Conservation (phyloP, 2,329 filamentous ascomycete species). For the Fusarium napiforme region DNA sequence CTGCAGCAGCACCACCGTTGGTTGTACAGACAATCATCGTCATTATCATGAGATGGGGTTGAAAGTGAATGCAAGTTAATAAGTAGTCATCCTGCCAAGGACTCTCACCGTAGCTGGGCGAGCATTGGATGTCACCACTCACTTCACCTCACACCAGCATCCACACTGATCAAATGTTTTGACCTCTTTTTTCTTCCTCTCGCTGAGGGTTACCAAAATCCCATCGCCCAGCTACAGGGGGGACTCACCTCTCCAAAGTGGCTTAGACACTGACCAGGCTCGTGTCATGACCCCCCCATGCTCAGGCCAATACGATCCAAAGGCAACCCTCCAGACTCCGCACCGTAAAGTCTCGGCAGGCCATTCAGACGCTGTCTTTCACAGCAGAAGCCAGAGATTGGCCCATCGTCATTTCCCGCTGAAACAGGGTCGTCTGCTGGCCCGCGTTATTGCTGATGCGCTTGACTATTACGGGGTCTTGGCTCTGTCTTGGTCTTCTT, state of each 20-base stretch:
- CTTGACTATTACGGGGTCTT: constrained; percentile 23
- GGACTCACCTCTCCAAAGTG: constrained; percentile 25
- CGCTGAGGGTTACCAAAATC: background rate
- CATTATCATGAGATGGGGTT: background rate
- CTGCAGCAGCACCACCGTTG: background rate
- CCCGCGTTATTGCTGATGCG: constrained; percentile 31
- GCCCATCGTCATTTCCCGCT: constrained; percentile 45
- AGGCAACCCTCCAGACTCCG: constrained; percentile 25
- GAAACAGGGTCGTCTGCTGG: constrained; percentile 46
- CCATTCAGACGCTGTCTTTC: constrained; percentile 24
- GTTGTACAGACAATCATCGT: background rate
- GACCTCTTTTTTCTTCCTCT: constrained; percentile 5
- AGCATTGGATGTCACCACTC: constrained; percentile 2
- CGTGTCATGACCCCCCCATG: constrained; percentile 34
- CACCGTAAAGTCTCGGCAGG: constrained; percentile 37
- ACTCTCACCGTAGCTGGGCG: constrained; percentile 16
- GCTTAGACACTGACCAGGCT: constrained; percentile 34
- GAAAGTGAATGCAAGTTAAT: background rate
- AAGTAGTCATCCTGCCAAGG: background rate
- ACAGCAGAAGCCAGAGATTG: constrained; percentile 40
- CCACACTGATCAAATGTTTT: constrained; percentile 30
- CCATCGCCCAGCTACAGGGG: constrained; percentile 3
- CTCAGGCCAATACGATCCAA: constrained; percentile 29
- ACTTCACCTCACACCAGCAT: constrained; percentile 22
- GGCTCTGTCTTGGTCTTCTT: background rate